A percentile compares a stretch with the other conserved stretches of the same genome.
phyloP scores from a whole-genome alignment of 495 filamentous ascomycete species.

The Achaetomiella virescens region DNA sequence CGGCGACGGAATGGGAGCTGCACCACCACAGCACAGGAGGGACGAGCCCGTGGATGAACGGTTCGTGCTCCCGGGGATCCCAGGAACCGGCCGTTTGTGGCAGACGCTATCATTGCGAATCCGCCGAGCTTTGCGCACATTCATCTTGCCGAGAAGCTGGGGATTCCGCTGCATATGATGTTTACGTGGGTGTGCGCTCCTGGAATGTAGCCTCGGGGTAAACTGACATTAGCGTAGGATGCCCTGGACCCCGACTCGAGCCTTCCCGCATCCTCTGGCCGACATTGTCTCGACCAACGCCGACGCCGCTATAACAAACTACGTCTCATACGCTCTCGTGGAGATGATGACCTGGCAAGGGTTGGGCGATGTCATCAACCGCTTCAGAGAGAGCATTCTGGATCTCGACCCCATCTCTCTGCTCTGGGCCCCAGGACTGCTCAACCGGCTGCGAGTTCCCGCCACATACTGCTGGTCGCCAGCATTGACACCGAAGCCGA shows the following conservation, averaged over 20 bases:
- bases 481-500: constrained; percentile 57
- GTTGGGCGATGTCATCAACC: constrained; percentile 59
- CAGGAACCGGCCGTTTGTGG: constrained; percentile 49
- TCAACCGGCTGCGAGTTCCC: constrained; percentile 55
- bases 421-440: constrained; percentile 59
- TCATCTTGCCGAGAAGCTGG: constrained; percentile 59
- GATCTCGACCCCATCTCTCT: constrained; percentile 56
- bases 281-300: constrained; percentile 58
- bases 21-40: constrained; percentile 10
- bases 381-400: constrained; percentile 54
- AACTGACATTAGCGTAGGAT: constrained; percentile 24
- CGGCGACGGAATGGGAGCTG: constrained; percentile 29
- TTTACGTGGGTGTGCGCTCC: constrained; percentile 47
- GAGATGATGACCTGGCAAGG: constrained; percentile 64
- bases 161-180: constrained; percentile 61
- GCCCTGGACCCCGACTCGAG: constrained; percentile 57
- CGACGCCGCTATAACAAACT: constrained; percentile 55
- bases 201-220: no score
- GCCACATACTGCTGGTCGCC: constrained; percentile 65
- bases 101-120: constrained; percentile 67
- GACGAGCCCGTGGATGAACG: constrained; percentile 19
- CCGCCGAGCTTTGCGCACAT: constrained; percentile 62
- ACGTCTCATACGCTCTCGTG: constrained; percentile 65
- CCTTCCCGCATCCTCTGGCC: constrained; percentile 65
- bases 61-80: constrained; percentile 15